Percentiles rank a stretch among this genome's conserved stretches.
Conservation (phyloP, 176 grass and related monocot species). For the Secale cereale region DNA sequence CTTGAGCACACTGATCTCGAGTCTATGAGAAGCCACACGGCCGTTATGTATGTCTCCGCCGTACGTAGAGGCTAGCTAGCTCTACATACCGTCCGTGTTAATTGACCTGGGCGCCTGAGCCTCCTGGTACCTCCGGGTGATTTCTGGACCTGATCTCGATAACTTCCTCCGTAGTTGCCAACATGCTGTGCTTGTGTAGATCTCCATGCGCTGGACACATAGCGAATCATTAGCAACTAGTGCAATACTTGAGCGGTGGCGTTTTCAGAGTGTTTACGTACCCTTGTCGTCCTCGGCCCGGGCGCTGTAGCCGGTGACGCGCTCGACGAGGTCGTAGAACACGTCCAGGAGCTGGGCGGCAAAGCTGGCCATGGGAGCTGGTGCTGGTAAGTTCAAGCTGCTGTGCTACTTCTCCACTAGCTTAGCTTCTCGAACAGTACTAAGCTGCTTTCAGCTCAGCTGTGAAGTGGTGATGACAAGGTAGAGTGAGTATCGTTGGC, state of each 20-base stretch:
- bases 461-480: background rate
- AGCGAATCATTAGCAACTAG: background rate
- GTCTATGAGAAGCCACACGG: background rate
- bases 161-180: background rate
- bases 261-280: background rate
- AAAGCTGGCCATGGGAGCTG: constrained; percentile 29
- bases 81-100: background rate
- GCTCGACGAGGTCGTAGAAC: constrained; percentile 22
- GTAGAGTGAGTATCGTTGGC: background rate
- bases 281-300: background rate
- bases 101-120: background rate
- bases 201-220: background rate
- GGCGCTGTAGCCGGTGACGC: background rate
- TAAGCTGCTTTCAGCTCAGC: background rate
- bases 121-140: background rate
- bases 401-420: background rate
- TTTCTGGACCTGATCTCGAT: background rate
- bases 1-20: background rate
- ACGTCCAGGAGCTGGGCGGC: constrained; percentile 34
- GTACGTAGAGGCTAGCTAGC: background rate
- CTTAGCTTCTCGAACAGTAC: background rate
- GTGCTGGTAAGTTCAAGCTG: too few species aligned
- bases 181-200: background rate
- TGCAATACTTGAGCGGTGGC: background rate
- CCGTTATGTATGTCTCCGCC: background rate